A percentile compares a stretch with the other conserved stretches of the same genome.
phyloP scores from a whole-genome alignment of 1,139 yeast species.

The Arxiozyma heterogenica region DNA sequence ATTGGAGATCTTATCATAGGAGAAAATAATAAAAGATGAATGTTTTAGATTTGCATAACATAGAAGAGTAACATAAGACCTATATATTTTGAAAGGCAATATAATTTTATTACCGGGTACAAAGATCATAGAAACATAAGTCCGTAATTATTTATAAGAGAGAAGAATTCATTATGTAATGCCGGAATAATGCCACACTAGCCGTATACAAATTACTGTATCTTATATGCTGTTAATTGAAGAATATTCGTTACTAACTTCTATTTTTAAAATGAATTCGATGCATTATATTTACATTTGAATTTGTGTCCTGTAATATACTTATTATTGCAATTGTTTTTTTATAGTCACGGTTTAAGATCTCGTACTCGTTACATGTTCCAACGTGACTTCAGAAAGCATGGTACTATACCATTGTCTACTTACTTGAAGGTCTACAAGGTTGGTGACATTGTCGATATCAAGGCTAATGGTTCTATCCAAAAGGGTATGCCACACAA shows the following conservation, averaged over 20 bases:
- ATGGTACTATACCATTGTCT: constrained; percentile 90
- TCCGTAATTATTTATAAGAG: background rate
- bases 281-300: background rate
- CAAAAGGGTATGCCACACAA: constrained; percentile 99
- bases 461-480: constrained; percentile 98
- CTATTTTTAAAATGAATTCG: background rate
- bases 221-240: background rate
- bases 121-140: too few species aligned
- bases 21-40: too few species aligned
- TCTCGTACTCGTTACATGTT: constrained; percentile 99
- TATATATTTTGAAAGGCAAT: background rate
- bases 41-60: too few species aligned
- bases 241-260: background rate
- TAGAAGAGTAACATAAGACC: background rate
- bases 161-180: background rate
- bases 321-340: background rate
- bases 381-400: constrained; percentile 99
- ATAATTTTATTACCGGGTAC: background rate
- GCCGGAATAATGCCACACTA: too few species aligned
- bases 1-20: background rate
- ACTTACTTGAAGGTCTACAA: constrained; percentile 96
- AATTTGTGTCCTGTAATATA: background rate
- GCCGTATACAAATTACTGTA: background rate
- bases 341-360: constrained; percentile 92
- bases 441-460: constrained; percentile 99